Conservation (phyloP, 371 early-diverging fungal species). For the Amoeboaphelidium protococcarum region DNA sequence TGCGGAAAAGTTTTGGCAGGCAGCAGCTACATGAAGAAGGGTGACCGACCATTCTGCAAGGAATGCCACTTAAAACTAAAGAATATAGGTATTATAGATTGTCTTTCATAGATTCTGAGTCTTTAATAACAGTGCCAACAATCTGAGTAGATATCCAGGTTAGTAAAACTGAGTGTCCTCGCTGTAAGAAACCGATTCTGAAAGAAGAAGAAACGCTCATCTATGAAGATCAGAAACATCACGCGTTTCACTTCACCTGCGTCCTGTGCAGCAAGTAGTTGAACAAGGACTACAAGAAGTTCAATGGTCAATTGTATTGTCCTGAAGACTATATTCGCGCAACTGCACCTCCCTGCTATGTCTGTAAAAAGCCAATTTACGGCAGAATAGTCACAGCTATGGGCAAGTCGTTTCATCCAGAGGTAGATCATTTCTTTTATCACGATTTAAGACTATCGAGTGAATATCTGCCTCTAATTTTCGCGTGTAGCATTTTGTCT, state of each 20-base stretch:
- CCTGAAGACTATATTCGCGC: constrained; percentile 9
- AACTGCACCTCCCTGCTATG: constrained; percentile 9
- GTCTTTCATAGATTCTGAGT: not conserved
- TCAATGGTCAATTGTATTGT: constrained; percentile 20
- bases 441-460: not conserved
- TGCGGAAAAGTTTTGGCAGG: constrained; percentile 12
- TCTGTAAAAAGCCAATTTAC: constrained; percentile 14
- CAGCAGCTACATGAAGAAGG: constrained; percentile 9
- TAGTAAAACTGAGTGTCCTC: constrained; percentile 7
- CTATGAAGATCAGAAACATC: constrained; percentile 1
- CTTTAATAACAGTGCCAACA: not conserved
- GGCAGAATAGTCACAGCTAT: constrained; percentile 13
- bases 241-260: constrained; percentile 16
- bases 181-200: constrained; percentile 14
- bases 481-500: constrained; percentile 15
- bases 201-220: constrained; percentile 1
- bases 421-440: constrained; percentile 5
- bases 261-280: constrained; percentile 10
- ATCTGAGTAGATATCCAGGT: not conserved
- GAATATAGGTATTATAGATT: constrained; percentile 4
- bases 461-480: not conserved
- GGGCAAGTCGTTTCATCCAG: constrained; percentile 17
- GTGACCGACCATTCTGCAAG: constrained; percentile 16
- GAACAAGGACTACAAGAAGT: constrained; percentile 7
- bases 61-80: constrained; percentile 10